A percentile compares a stretch with the other conserved stretches of the same genome.
Conservation (phyloP, 495 filamentous ascomycete species). For the Xylaria sp. region DNA sequence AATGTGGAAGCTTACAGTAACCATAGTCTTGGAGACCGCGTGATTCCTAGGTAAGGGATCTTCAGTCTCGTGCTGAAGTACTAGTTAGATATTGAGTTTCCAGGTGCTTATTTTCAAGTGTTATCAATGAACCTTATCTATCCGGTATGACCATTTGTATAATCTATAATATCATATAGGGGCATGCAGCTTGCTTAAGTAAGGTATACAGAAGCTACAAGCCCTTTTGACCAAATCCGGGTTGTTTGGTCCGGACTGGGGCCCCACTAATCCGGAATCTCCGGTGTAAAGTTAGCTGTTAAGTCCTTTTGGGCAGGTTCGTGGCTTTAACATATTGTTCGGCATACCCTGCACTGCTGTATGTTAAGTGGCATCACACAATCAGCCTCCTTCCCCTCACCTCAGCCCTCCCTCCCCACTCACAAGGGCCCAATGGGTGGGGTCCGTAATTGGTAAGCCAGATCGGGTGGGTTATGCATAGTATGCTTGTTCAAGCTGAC, state of each 20-base stretch:
- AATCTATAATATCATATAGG: neutral
- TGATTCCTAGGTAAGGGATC: neutral
- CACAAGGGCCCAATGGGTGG: neutral
- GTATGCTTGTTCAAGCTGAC: neutral
- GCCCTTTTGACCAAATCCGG: neutral
- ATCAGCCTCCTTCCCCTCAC: neutral
- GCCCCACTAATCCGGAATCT: conserved; percentile 5
- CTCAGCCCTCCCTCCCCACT: too few relatives aligned
- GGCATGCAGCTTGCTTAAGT: neutral
- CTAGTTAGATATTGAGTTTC: neutral
- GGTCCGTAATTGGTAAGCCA: neutral
- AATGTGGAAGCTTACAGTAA: neutral
- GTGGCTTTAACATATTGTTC: neutral
- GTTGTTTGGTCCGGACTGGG: neutral
- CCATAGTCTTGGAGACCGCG: neutral
- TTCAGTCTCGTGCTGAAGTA: too few relatives aligned
- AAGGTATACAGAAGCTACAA: neutral
- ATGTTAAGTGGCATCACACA: neutral
- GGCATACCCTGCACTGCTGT: neutral
- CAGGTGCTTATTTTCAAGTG: neutral
- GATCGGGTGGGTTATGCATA: neutral
- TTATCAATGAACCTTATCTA: neutral
- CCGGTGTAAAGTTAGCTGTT: neutral
- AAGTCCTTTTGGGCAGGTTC: neutral
- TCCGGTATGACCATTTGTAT: neutral